phyloP scores from a whole-genome alignment of 1,139 yeast species.

The Blastobotrys apis region DNA sequence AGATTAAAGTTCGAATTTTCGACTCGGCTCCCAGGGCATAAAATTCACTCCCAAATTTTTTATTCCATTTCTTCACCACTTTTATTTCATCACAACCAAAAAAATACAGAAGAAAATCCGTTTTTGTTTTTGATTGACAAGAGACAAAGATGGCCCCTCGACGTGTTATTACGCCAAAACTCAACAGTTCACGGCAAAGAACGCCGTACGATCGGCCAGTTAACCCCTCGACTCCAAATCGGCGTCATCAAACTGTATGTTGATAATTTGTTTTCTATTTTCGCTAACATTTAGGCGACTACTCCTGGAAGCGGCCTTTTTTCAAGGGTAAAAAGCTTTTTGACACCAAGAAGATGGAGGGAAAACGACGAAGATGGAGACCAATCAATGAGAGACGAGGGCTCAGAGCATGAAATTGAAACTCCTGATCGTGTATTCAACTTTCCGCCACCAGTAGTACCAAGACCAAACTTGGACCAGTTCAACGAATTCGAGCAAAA shows the following conservation, averaged over 20 bases:
- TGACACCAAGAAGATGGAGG: conserved; percentile 20
- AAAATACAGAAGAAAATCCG: too few relatives aligned
- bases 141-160: conserved; percentile 15
- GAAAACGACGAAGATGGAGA: neutral
- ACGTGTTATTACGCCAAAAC: conserved; percentile 16
- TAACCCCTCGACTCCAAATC: conserved; percentile 11
- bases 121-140: too few relatives aligned
- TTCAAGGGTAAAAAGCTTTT: conserved; percentile 21
- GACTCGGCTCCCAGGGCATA: too few relatives aligned
- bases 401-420: neutral
- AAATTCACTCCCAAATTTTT: too few relatives aligned
- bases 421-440: conserved; percentile 15
- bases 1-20: neutral
- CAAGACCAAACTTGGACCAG: conserved; percentile 16
- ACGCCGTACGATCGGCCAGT: conserved; percentile 24
- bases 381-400: neutral
- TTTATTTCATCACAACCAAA: too few relatives aligned
- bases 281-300: too few relatives aligned
- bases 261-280: too few relatives aligned
- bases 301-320: too few relatives aligned
- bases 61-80: too few relatives aligned
- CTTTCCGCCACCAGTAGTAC: conserved; percentile 21
- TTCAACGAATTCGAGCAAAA: conserved; percentile 9
- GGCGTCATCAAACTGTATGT: neutral
- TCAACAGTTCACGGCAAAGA: conserved; percentile 17